Conservation (phyloP, 2,329 filamentous ascomycete species). For the Raffaelea deltoideospora region DNA sequence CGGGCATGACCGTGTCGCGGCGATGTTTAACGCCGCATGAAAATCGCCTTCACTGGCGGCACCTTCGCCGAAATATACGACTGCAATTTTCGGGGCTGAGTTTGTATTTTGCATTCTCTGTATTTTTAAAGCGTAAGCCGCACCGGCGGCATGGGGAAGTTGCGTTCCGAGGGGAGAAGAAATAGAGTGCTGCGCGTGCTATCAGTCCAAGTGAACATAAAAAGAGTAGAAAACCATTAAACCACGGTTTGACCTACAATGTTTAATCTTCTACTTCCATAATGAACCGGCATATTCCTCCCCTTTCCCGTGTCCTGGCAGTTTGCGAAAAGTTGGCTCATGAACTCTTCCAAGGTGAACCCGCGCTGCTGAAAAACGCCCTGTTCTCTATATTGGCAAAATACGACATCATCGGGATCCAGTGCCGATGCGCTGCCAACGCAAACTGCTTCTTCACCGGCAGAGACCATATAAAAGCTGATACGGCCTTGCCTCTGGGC, state of each 20-base stretch:
- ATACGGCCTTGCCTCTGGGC: slow-evolving; percentile 87
- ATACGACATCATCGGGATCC: slow-evolving; percentile 73
- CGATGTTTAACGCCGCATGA: slow-evolving; percentile 68
- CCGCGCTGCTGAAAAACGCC: slow-evolving; percentile 84
- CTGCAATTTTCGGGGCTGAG: slow-evolving; percentile 44
- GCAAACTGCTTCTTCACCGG: slow-evolving; percentile 86
- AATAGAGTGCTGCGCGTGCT: slow-evolving; percentile 46
- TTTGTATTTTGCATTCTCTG: slow-evolving; percentile 52
- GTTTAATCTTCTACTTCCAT: slow-evolving; percentile 69
- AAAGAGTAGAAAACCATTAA: neutral
- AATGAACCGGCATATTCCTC: slow-evolving; percentile 96
- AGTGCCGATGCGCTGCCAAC: slow-evolving; percentile 79
- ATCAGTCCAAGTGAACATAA: neutral
- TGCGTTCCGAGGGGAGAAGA: slow-evolving; percentile 66
- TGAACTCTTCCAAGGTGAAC: slow-evolving; percentile 76
- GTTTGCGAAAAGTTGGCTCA: slow-evolving; percentile 90
- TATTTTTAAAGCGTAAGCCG: slow-evolving; percentile 65
- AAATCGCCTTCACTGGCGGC: slow-evolving; percentile 73
- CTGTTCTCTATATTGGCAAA: slow-evolving; percentile 87
- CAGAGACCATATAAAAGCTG: slow-evolving; percentile 95
- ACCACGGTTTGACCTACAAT: slow-evolving; percentile 43
- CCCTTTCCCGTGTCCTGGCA: slow-evolving; percentile 63
- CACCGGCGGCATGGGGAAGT: slow-evolving; percentile 63
- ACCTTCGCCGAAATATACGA: slow-evolving; percentile 70
- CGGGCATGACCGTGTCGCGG: slow-evolving; percentile 60